Conservation (phyloP, 2,329 filamentous ascomycete species). For the Aspergillus sp. region DNA sequence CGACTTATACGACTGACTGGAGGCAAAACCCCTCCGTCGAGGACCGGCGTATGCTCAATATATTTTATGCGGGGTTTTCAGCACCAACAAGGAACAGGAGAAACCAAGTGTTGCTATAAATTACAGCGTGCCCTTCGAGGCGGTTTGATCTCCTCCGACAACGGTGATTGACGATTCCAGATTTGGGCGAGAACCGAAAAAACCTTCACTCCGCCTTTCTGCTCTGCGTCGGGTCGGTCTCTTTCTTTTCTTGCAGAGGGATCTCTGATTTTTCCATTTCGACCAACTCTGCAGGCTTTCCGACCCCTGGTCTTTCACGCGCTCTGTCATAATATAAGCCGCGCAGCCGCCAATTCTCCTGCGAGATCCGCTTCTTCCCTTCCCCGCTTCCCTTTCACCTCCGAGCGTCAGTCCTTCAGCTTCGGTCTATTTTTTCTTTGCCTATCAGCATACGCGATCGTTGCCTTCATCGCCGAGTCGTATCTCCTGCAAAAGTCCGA, state of each 20-base stretch:
- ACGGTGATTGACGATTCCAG: slow-evolving; percentile 1
- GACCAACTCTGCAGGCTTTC: not conserved
- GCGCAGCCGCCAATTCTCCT: not conserved
- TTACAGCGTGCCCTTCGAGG: not conserved
- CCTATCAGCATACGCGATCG: not conserved
- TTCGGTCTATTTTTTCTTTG: not conserved
- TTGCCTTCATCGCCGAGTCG: not conserved
- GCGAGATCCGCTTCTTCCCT: not conserved
- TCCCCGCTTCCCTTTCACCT: not conserved
- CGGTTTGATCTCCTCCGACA: not conserved
- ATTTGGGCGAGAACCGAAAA: slow-evolving; percentile 2
- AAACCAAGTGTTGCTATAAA: not conserved
- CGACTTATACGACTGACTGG: not conserved
- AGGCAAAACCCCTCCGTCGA: not conserved
- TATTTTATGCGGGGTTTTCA: not conserved
- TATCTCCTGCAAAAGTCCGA: not conserved
- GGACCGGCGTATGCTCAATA: slow-evolving; percentile 4
- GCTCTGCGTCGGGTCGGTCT: not conserved
- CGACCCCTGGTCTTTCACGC: not conserved
- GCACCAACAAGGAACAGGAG: not conserved
- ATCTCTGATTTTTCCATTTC: not conserved
- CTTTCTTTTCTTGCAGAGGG: not conserved
- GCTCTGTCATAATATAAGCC: not conserved
- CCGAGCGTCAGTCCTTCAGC: not conserved
- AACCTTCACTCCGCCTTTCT: slow-evolving; percentile 2